Evolutionary conservation across 2,329 filamentous ascomycete species (phyloP).

Genomic region (Pseudogymnoascus sp.): DNA sequence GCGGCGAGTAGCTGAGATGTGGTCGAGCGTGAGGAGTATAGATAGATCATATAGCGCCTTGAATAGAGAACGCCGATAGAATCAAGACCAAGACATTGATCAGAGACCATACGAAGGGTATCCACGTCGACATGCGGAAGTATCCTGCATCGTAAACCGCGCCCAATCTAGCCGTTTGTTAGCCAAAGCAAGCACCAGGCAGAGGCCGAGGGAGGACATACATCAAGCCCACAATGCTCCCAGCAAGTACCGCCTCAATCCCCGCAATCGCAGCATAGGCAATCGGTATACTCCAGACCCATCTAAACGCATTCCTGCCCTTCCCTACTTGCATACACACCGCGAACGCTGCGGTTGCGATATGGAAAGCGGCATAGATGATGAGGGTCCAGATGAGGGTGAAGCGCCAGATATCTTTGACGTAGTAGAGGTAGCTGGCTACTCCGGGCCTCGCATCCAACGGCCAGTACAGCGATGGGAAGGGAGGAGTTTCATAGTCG

Average conservation of each 20-base stretch:
- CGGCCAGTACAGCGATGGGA: slow-evolving; percentile 63
- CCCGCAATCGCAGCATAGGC: slow-evolving; percentile 52
- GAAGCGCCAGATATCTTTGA: slow-evolving; percentile 58
- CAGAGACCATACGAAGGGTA: slow-evolving; percentile 60
- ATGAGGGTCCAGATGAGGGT: slow-evolving; percentile 62
- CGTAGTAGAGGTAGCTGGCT: slow-evolving; percentile 46
- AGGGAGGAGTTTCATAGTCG: slow-evolving; percentile 51
- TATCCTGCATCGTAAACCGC: slow-evolving; percentile 60
- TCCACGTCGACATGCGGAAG: slow-evolving; percentile 67
- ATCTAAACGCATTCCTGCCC: slow-evolving; percentile 26
- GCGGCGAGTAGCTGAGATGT: not conserved
- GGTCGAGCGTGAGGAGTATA: not conserved
- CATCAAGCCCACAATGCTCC: slow-evolving; percentile 59
- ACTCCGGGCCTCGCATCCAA: slow-evolving; percentile 35
- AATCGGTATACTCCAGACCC: slow-evolving; percentile 49
- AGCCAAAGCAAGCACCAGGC: not conserved
- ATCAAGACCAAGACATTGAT: slow-evolving; percentile 61
- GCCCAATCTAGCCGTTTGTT: slow-evolving; percentile 40
- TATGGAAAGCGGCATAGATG: slow-evolving; percentile 52
- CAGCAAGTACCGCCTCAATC: slow-evolving; percentile 55
- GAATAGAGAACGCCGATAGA: slow-evolving; percentile 61
- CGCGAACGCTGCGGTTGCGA: slow-evolving; percentile 48
- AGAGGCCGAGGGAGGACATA: slow-evolving; percentile 31
- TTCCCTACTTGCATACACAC: slow-evolving; percentile 45
- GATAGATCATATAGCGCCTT: slow-evolving; percentile 49